Conservation (phyloP, 2,329 filamentous ascomycete species). For the Pseudopithomyces maydicus region DNA sequence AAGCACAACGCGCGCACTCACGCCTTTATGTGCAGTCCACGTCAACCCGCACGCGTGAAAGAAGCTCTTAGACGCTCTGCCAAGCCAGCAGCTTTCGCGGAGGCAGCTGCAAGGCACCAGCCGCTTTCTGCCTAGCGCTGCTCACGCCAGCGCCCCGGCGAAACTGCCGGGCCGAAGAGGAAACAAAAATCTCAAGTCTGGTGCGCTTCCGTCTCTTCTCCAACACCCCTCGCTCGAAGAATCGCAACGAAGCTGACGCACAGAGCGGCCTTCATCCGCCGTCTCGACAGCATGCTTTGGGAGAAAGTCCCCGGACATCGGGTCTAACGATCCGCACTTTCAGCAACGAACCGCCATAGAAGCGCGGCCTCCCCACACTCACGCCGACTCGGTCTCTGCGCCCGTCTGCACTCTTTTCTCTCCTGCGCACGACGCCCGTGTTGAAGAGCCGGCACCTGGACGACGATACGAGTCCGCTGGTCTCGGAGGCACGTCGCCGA, state of each 20-base stretch:
- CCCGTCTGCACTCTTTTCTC: constrained; percentile 58
- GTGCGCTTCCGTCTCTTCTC: constrained; percentile 24
- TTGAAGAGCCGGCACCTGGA: constrained; percentile 63
- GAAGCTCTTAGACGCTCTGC: constrained; percentile 7
- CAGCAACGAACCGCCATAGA: constrained; percentile 99
- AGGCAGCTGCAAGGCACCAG: constrained; percentile 36
- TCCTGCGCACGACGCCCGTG: constrained; percentile 21
- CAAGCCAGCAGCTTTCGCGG: constrained; percentile 6
- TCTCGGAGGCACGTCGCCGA: constrained; percentile 42
- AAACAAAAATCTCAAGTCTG: constrained; percentile 25
- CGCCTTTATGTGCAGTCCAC: constrained; percentile 10
- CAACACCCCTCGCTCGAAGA: constrained; percentile 94
- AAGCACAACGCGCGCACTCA: constrained; percentile 1
- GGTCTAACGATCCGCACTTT: constrained; percentile 60
- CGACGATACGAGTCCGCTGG: constrained; percentile 87
- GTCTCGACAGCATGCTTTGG: constrained; percentile 73
- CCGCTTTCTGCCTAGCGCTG: constrained; percentile 30
- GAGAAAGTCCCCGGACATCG: constrained; percentile 99
- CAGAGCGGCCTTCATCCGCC: constrained; percentile 58
- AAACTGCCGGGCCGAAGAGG: constrained; percentile 22
- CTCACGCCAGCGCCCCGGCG: constrained; percentile 30
- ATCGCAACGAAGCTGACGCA: constrained; percentile 99
- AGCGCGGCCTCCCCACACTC: constrained; percentile 76
- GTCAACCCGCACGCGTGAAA: constrained; percentile 1
- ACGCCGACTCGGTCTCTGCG: constrained; percentile 52